These are phyloP conservation scores for Globisporangium mamillatum DNA, from an alignment of 352 stramenopile species.

Conservation along the genomic window DNA sequence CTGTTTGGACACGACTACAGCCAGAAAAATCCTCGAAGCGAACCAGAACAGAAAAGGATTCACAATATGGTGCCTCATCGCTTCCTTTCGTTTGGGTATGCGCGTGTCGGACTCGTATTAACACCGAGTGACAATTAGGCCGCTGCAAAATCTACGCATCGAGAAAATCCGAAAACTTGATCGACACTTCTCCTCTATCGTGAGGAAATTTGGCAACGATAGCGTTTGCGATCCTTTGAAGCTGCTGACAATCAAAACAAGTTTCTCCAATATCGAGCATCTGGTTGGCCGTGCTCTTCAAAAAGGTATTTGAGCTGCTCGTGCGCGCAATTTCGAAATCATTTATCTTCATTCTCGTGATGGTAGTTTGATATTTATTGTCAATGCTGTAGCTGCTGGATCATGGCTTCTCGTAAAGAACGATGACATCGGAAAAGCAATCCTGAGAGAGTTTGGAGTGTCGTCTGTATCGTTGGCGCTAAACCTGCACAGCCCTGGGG, in stretches of 20 bases:
- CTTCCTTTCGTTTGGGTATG: not conserved
- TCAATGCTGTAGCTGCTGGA: not conserved
- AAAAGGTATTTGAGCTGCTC: not conserved
- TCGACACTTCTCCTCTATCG: not conserved
- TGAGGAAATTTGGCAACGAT: not conserved
- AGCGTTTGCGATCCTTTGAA: not conserved
- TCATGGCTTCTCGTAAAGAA: not conserved
- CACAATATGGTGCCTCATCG: not conserved
- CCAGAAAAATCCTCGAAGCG: not conserved
- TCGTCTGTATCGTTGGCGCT: not conserved
- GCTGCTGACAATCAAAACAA: not conserved
- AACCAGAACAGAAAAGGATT: slow-evolving; percentile 1
- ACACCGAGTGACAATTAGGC: not conserved
- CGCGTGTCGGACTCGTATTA: not conserved
- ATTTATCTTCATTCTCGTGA: not conserved
- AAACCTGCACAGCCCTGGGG: not conserved
- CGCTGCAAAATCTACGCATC: not conserved
- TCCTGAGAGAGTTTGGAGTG: not conserved
- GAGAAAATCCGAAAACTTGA: not conserved
- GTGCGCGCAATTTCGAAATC: not conserved
- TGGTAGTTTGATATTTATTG: not conserved
- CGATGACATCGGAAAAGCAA: not conserved
- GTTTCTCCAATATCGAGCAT: not conserved
- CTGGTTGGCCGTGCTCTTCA: not conserved
- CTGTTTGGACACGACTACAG: not conserved